Conservation (phyloP, 345 rosid species). For the Murraya koenigii region DNA sequence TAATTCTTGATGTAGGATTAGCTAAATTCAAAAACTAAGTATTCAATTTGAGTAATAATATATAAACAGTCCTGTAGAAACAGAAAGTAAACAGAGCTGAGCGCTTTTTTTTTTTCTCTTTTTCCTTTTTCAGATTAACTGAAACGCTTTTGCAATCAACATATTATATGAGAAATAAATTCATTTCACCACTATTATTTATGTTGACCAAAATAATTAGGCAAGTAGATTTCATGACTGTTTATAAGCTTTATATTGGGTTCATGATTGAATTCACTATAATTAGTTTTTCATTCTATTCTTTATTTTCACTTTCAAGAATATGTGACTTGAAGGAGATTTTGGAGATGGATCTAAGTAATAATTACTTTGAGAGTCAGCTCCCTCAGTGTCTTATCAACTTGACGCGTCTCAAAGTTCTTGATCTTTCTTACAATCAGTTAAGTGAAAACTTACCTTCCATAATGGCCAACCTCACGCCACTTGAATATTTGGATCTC, state of each 20-base stretch:
- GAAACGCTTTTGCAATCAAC: too few species aligned
- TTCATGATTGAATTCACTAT: too few species aligned
- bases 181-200: too few species aligned
- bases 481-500: not conserved
- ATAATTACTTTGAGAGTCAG: accelerated
- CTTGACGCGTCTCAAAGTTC: not conserved
- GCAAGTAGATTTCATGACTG: too few species aligned
- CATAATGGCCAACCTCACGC: not conserved
- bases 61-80: too few species aligned
- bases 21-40: not conserved
- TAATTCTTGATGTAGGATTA: not conserved
- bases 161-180: too few species aligned
- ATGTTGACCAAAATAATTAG: too few species aligned
- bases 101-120: too few species aligned
- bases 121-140: too few species aligned
- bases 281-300: too few species aligned
- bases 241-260: too few species aligned
- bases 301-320: not conserved
- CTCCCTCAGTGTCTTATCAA: not conserved
- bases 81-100: too few species aligned
- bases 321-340: not conserved
- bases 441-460: not conserved
- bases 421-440: not conserved
- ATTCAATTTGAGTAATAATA: not conserved
- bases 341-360: accelerated